Conservation (phyloP, 2,329 filamentous ascomycete species). For the Verticillium albo-atrum region DNA sequence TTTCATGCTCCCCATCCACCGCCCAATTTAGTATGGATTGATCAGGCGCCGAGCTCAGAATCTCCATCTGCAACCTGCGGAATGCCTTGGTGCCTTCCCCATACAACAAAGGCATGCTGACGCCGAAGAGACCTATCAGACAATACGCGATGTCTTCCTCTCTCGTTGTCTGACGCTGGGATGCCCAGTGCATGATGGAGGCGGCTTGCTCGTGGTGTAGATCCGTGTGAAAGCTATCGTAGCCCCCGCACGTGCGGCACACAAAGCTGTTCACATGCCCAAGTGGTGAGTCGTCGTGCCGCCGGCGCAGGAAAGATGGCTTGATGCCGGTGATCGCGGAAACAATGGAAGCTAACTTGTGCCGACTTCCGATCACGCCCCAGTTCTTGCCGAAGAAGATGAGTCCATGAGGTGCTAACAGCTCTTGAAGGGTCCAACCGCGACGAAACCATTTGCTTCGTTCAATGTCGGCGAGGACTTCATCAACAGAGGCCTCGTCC, state of each 20-base stretch:
- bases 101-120: slow-evolving; percentile 25
- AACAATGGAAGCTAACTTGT: background rate
- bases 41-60: slow-evolving; percentile 25
- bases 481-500: too few species aligned
- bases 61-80: slow-evolving; percentile 27
- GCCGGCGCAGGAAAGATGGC: background rate
- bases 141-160: slow-evolving; percentile 24
- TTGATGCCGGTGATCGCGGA: background rate
- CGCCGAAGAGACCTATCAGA: slow-evolving; percentile 24
- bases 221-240: background rate
- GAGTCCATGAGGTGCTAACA: slow-evolving; percentile 4
- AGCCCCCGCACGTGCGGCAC: background rate
- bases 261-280: background rate
- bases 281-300: background rate
- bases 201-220: slow-evolving; percentile 1
- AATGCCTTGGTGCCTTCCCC: slow-evolving; percentile 27
- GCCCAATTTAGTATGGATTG: slow-evolving; percentile 26
- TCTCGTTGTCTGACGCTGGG: slow-evolving; percentile 18
- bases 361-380: slow-evolving; percentile 9
- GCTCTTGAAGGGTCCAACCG: slow-evolving; percentile 16
- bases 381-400: slow-evolving; percentile 4
- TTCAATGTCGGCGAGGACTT: background rate
- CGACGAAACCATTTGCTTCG: slow-evolving; percentile 12
- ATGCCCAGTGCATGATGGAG: slow-evolving; percentile 17
- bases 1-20: background rate